Evolutionary conservation across 768 basidiomycete species (phyloP).

Genomic region (Tricholoma matsutake): DNA sequence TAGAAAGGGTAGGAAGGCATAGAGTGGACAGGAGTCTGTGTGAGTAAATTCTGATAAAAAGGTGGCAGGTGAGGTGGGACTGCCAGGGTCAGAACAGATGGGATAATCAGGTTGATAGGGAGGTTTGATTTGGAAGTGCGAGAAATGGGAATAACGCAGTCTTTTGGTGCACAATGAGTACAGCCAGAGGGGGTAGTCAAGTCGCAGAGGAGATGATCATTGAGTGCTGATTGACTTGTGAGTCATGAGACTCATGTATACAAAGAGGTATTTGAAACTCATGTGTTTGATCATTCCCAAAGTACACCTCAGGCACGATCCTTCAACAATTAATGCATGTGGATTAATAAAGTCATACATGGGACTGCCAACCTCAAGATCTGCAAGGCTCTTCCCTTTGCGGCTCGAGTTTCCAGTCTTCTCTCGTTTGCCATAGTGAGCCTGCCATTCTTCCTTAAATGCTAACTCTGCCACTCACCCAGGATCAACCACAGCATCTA

Average conservation of each 20-base stretch:
- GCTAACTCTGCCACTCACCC: background rate
- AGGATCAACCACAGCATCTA: too few species aligned
- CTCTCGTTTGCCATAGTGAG: constrained; percentile 1
- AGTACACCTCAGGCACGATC: constrained; percentile 1
- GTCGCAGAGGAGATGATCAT: constrained; percentile 8
- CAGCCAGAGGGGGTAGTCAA: background rate
- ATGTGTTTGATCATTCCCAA: constrained; percentile 5
- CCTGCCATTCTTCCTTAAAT: background rate
- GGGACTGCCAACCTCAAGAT: background rate
- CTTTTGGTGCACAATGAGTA: too few species aligned
- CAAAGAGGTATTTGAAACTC: too few species aligned
- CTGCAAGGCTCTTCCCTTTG: constrained; percentile 17
- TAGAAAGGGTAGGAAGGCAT: background rate
- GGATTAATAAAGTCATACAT: constrained; percentile 12
- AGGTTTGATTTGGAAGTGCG: background rate
- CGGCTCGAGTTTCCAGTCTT: background rate
- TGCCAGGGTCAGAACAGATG: background rate
- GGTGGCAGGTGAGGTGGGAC: background rate
- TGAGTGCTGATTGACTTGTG: background rate
- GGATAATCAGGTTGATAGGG: background rate
- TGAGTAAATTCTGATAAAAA: background rate
- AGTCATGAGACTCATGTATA: background rate
- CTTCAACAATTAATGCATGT: background rate
- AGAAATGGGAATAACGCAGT: background rate
- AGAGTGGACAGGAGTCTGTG: background rate